A percentile compares a stretch with the other conserved stretches of the same genome.
Evolutionary conservation across 257 asterid species (phyloP).

Genomic region (Salvia miltiorrhiza): DNA sequence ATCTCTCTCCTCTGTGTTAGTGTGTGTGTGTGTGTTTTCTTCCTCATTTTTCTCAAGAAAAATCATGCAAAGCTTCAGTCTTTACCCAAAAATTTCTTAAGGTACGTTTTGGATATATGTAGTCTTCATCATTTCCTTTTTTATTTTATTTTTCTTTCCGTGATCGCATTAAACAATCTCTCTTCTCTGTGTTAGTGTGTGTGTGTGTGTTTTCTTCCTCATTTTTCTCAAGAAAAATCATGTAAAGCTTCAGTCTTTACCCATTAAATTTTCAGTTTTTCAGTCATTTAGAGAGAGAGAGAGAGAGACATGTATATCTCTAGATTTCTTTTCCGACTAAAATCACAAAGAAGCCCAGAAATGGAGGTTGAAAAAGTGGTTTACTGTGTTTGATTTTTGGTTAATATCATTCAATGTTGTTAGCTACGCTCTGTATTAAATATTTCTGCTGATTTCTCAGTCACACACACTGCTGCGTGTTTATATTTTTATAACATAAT

Average conservation of each 20-base stretch:
- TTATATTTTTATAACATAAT: not conserved
- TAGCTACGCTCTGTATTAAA: not conserved
- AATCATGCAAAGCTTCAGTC: not conserved
- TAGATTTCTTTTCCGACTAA: not conserved
- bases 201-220: not conserved
- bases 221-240: not conserved
- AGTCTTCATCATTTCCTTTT: no score
- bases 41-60: not conserved
- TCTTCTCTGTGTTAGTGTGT: not conserved
- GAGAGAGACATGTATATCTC: not conserved
- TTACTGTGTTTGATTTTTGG: not conserved
- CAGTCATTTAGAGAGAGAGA: not conserved
- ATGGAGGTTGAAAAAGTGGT: not conserved
- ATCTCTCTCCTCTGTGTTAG: no score
- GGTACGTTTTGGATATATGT: not conserved
- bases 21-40: not conserved
- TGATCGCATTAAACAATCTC: no score
- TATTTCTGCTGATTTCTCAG: not conserved
- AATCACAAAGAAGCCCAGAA: not conserved
- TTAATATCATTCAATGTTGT: conserved; percentile 14
- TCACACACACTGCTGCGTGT: not conserved
- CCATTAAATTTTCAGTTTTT: not conserved
- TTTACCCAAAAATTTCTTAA: not conserved
- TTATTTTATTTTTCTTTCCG: no score
- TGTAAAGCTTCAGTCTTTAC: not conserved